A percentile compares a stretch with the other conserved stretches of the same genome.
Evolutionary conservation across 2,329 filamentous ascomycete species (phyloP).

Genomic region (Nothophaeocryptopus gaeumannii): DNA sequence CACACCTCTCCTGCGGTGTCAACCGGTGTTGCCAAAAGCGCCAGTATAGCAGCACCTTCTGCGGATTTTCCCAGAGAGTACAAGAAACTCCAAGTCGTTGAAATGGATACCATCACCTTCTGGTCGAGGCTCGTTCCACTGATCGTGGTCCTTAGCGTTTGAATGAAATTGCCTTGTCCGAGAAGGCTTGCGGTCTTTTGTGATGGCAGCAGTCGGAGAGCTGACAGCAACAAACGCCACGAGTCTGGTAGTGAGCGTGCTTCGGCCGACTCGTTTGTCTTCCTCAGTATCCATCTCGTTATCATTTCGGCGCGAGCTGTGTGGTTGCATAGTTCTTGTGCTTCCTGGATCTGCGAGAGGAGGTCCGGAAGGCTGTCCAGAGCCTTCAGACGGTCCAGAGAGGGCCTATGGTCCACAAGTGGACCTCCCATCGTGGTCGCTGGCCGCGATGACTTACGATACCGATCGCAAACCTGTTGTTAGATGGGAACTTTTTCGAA

Average conservation of each 20-base stretch:
- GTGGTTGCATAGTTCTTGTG: constrained; percentile 32
- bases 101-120: constrained; percentile 6
- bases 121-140: no score
- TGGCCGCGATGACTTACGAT: background rate
- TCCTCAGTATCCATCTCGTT: constrained; percentile 64
- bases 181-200: constrained; percentile 69
- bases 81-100: constrained; percentile 17
- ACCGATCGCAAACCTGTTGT: background rate
- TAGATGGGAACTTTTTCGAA: constrained; percentile 10
- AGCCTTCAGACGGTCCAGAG: constrained; percentile 40
- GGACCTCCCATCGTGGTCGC: constrained; percentile 13
- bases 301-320: constrained; percentile 56
- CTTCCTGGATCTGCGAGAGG: constrained; percentile 28
- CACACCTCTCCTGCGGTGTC: constrained; percentile 24
- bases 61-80: constrained; percentile 17
- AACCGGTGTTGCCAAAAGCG: constrained; percentile 23
- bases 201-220: constrained; percentile 64
- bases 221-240: constrained; percentile 60
- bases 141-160: no score
- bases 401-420: constrained; percentile 29
- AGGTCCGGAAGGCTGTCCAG: constrained; percentile 32
- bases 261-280: constrained; percentile 46
- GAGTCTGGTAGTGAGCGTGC: constrained; percentile 45
- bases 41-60: constrained; percentile 24
- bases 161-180: constrained; percentile 40